Percentiles rank a stretch among this genome's conserved stretches.
Conservation (phyloP, 108 stramenopile species). For the Cyclotella kingstonii region DNA sequence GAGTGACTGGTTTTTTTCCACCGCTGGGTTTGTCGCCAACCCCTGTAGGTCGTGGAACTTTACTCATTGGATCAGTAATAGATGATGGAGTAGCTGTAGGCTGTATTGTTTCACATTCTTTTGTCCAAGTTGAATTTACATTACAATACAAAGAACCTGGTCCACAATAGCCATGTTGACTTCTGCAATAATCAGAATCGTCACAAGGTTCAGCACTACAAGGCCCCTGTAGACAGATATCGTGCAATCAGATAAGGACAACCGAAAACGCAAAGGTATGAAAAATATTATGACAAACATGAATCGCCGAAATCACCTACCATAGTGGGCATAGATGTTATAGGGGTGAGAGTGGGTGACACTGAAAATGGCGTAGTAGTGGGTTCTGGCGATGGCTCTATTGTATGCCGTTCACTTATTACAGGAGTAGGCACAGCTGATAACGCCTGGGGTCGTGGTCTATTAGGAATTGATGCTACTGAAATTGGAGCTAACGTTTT, state of each 20-base stretch:
- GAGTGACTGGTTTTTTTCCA: constrained; percentile 2
- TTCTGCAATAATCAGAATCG: constrained; percentile 15
- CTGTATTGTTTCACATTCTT: constrained; percentile 10
- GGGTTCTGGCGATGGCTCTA: background rate
- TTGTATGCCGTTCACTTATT: background rate
- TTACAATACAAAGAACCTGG: constrained; percentile 33
- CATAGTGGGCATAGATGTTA: background rate
- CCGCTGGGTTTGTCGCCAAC: constrained; percentile 13
- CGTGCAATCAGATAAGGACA: no score
- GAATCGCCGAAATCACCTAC: no score
- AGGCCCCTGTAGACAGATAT: constrained; percentile 26
- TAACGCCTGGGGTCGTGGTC: background rate
- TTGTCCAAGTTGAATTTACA: constrained; percentile 33
- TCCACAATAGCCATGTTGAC: constrained; percentile 38
- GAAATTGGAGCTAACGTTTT: background rate
- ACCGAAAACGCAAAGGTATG: background rate
- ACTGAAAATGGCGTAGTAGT: background rate
- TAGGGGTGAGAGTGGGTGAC: background rate
- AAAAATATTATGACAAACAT: background rate
- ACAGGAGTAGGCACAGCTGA: background rate
- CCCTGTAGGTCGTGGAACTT: constrained; percentile 2
- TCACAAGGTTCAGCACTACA: constrained; percentile 31
- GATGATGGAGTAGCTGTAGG: constrained; percentile 9
- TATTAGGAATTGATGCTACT: no score
- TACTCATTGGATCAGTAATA: no score